Base-by-base conservation (phyloP, 139 green algal genomes). In the Raphidocelis subcapitata region DNA sequence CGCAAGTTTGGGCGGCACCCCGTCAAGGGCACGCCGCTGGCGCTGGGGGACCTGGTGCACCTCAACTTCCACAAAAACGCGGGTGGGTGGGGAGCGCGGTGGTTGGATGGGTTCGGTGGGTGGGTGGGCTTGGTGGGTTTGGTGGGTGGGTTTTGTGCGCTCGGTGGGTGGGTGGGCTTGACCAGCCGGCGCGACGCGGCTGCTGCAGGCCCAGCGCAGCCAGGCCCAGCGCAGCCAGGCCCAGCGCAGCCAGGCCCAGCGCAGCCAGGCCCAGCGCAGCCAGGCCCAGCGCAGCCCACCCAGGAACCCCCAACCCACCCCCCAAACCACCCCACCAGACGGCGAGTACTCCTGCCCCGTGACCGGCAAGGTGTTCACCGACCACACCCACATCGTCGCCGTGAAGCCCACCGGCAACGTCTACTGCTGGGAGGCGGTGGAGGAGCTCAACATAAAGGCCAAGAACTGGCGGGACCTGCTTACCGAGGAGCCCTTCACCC, bases 321-420 rank as follows among this genome's bases (percentile, higher is more conserved):
- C 55, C 16, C 10, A 8, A 16, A 16, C 24, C 55, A 62, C 26
- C 26, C 14, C 55, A 35, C 55, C 67, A 33, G 87, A 93, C 21
- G 84, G 84, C 3, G 85, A 95, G 82, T 98, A 94, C 76, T 61
- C 82, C 35, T 98, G 95, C 84, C 96, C 96, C 0, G 89, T 98
- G 26, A 92, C 97, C 52, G 82, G 89, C 72, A 98, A 98, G 80
- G 89, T 97, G 49, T 98, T 98, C 86, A 99, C 94, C 10, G 86
- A 94, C 68, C 87, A 94, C 87, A 97, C 94, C 0, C 95, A 98
- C 90, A 98, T 99, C 68, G 95, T 95, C 31, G 95, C 95, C 2
- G 71, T 99, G 28, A 85, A 82, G 28, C 67, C 88, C 44, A 94
- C 88, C 0, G 93, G 93, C 67, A 97, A 78, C 36, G 83, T 88